Conservation (phyloP, 345 rosid genomes). For the Eucalyptus fibrosa region DNA sequence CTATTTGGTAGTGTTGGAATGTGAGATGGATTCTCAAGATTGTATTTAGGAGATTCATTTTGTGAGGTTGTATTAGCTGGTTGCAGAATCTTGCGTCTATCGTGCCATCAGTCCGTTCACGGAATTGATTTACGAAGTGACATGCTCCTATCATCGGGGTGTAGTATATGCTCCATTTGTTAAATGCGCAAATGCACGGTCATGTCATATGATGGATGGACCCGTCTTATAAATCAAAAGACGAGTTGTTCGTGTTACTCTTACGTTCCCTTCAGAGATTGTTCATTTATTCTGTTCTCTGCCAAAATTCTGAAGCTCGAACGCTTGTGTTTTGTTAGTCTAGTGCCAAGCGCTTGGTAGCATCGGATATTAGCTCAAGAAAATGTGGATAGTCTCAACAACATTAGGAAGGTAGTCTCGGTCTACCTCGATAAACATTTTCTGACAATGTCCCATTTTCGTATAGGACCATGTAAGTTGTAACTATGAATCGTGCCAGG, state of each 20-base stretch:
- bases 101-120: not conserved
- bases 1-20: not conserved
- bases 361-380: not conserved
- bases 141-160: not conserved
- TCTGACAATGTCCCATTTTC: not conserved
- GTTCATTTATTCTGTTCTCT: not conserved
- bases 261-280: too few species aligned
- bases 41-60: not conserved
- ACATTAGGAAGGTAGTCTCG: not conserved
- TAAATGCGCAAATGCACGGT: not conserved
- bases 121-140: not conserved
- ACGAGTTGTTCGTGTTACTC: not conserved
- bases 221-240: not conserved
- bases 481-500: not conserved
- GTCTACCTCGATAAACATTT: not conserved
- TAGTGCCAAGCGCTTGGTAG: not conserved
- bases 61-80: not conserved
- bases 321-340: not conserved
- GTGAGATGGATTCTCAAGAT: not conserved
- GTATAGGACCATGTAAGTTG: not conserved
- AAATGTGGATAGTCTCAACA: not conserved
- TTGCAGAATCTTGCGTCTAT: not conserved
- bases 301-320: not conserved
- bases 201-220: not conserved
- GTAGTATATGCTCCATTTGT: not conserved